phyloP scores from a whole-genome alignment of 1,284 basidiomycete species.

The Cryptococcus neoformans region DNA sequence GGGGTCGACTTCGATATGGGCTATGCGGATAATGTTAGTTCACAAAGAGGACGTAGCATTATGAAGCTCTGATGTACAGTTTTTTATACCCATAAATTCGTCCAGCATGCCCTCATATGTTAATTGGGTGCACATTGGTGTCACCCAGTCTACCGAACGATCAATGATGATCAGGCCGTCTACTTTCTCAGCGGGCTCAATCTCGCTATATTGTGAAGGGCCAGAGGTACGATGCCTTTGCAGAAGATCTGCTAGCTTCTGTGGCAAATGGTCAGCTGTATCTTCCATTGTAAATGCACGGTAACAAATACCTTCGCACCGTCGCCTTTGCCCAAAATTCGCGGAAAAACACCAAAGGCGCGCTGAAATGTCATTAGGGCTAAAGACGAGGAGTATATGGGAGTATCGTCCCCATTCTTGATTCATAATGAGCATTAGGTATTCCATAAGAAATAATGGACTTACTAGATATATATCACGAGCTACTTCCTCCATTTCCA shows the following conservation, averaged over 20 bases:
- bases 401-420: conserved; percentile 90
- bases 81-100: conserved; percentile 84
- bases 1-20: conserved; percentile 85
- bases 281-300: background rate
- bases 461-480: conserved; percentile 79
- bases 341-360: conserved; percentile 84
- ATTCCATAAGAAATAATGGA: background rate
- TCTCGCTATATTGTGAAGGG: conserved; percentile 25
- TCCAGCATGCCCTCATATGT: conserved; percentile 98
- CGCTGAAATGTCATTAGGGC: conserved; percentile 82
- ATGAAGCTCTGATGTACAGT: conserved; percentile 56
- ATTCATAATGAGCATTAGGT: background rate
- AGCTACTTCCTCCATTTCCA: conserved; percentile 80
- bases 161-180: conserved; percentile 90
- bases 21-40: conserved; percentile 50
- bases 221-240: conserved; percentile 56
- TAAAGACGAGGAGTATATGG: conserved; percentile 83
- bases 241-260: conserved; percentile 75
- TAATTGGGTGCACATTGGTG: conserved; percentile 90
- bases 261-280: conserved; percentile 4
- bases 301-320: conserved; percentile 65
- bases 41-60: background rate
- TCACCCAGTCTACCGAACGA: conserved; percentile 91
- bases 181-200: conserved; percentile 55
- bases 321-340: conserved; percentile 91